Conservation (phyloP, 306 rosid species). For the Inga oerstediana region DNA sequence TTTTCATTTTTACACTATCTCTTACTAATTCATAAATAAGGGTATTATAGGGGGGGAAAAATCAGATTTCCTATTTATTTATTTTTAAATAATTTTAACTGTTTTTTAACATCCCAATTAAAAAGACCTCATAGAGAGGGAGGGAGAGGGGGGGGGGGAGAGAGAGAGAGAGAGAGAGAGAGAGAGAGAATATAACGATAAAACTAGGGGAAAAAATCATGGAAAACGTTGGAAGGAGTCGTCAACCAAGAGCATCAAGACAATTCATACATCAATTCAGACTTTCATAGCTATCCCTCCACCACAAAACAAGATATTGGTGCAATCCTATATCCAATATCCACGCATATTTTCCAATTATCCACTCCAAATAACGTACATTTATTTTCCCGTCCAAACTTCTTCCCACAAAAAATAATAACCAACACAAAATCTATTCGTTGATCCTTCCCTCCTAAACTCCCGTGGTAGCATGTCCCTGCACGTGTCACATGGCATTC, state of each 20-base stretch:
- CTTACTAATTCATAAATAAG: too few species aligned
- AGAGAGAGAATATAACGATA: not conserved
- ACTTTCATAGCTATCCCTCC: constrained; percentile 8
- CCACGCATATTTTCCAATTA: constrained; percentile 33
- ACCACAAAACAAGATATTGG: constrained; percentile 34
- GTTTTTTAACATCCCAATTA: too few species aligned
- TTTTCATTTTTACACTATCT: too few species aligned
- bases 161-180: too few species aligned
- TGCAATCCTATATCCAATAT: constrained; percentile 28
- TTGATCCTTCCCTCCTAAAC: constrained; percentile 22
- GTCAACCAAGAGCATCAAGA: not conserved
- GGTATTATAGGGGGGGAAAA: not conserved
- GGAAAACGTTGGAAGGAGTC: not conserved
- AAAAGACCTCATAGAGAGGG: too few species aligned
- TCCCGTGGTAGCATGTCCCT: constrained; percentile 70
- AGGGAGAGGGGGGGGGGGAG: too few species aligned
- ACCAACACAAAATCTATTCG: not conserved
- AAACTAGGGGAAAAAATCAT: not conserved
- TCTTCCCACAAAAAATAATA: not conserved
- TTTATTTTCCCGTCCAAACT: constrained; percentile 45
- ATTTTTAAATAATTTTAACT: too few species aligned
- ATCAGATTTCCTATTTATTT: not conserved
- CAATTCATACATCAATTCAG: not conserved
- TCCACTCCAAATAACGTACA: constrained; percentile 17
- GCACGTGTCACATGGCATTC: constrained; percentile 61